Evolutionary conservation across 1,139 yeast genomes (phyloP).

Genomic region (Hansenula sp.): DNA sequence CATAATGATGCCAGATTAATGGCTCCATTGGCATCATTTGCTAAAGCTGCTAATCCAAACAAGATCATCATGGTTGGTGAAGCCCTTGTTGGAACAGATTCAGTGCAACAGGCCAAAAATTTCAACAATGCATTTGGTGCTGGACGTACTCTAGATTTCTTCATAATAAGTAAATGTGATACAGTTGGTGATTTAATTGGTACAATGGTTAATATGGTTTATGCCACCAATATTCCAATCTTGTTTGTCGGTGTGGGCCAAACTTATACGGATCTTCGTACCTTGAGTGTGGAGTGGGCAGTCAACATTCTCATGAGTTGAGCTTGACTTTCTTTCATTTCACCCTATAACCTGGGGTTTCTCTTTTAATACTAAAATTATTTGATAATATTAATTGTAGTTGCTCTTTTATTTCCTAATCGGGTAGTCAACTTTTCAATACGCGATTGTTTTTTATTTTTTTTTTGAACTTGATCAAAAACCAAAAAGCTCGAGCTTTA

Average conservation of each 20-base stretch:
- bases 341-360: no score
- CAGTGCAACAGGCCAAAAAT: slow-evolving; percentile 91
- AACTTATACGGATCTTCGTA: slow-evolving; percentile 90
- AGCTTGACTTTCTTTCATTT: slow-evolving; percentile 2
- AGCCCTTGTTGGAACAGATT: slow-evolving; percentile 95
- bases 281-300: slow-evolving; percentile 91
- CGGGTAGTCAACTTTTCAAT: slow-evolving; percentile 8
- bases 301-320: slow-evolving; percentile 75
- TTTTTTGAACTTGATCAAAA: no score
- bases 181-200: slow-evolving; percentile 97
- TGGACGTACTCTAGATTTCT: slow-evolving; percentile 76
- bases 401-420: slow-evolving; percentile 6
- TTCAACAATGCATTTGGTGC: slow-evolving; percentile 93
- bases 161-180: slow-evolving; percentile 91
- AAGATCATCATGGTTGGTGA: slow-evolving; percentile 98
- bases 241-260: slow-evolving; percentile 96
- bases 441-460: slow-evolving; percentile 1
- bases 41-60: slow-evolving; percentile 93
- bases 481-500: no score
- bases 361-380: no score
- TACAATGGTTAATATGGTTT: slow-evolving; percentile 95
- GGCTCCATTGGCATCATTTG: slow-evolving; percentile 95
- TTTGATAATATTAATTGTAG: no score
- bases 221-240: slow-evolving; percentile 93
- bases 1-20: slow-evolving; percentile 92